Conservation (phyloP, 106 monocot genomes). For the Agapanthus africanus region DNA sequence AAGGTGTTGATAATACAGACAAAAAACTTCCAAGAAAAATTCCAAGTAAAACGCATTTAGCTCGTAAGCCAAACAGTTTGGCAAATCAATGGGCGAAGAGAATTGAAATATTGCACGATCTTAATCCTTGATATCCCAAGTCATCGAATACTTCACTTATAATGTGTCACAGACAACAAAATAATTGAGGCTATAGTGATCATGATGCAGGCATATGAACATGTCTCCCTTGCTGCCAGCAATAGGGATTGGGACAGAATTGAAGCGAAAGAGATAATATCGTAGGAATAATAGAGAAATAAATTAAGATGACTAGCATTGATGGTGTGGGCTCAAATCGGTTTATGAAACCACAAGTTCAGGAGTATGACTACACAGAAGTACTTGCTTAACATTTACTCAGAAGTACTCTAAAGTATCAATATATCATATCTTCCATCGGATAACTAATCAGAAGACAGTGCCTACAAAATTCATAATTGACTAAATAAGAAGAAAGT, state of each 20-base stretch:
- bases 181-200: background rate
- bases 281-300: background rate
- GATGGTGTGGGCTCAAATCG: background rate
- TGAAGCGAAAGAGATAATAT: background rate
- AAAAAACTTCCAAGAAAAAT: background rate
- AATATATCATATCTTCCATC: background rate
- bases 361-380: background rate
- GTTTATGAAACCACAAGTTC: background rate
- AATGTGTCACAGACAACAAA: conserved; percentile 28
- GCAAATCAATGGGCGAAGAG: background rate
- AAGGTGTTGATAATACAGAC: background rate
- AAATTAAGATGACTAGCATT: too few species aligned
- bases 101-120: conserved; percentile 16
- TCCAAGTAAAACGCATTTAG: conserved; percentile 25
- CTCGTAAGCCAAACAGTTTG: background rate
- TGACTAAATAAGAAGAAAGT: background rate
- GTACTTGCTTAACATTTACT: background rate
- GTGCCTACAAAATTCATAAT: too few species aligned
- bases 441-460: too few species aligned
- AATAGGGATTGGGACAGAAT: background rate
- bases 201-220: background rate
- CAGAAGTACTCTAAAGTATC: background rate
- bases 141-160: conserved; percentile 43
- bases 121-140: conserved; percentile 26
- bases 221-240: background rate